phyloP scores from a whole-genome alignment of 2,329 filamentous ascomycete species.

The Aspergillus aculeatus region DNA sequence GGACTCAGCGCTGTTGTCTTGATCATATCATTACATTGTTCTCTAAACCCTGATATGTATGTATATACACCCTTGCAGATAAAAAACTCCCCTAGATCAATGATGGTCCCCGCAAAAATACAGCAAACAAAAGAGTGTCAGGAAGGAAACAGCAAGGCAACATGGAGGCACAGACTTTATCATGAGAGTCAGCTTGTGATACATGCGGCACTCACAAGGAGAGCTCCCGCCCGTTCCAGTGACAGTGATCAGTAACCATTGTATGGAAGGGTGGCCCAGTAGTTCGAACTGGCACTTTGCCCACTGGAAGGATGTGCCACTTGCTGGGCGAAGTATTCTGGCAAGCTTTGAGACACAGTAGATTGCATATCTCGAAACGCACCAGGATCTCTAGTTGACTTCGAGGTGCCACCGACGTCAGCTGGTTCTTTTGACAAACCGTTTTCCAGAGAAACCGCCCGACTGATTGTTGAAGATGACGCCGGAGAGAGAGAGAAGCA shows the following conservation, averaged over 20 bases:
- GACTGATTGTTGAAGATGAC: slow-evolving; percentile 17
- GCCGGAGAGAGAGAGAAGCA: slow-evolving; percentile 18
- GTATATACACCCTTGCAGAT: not conserved
- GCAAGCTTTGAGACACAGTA: slow-evolving; percentile 10
- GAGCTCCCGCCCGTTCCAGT: not conserved
- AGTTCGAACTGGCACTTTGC: slow-evolving; percentile 9
- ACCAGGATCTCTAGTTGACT: slow-evolving; percentile 4
- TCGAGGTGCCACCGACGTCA: slow-evolving; percentile 13
- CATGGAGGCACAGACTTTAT: not conserved
- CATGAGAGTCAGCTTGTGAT: not conserved
- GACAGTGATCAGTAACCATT: slow-evolving; percentile 11
- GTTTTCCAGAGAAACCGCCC: slow-evolving; percentile 21
- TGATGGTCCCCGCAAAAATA: not conserved
- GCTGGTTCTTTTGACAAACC: slow-evolving; percentile 17
- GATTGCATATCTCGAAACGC: slow-evolving; percentile 11
- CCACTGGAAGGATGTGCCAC: slow-evolving; percentile 9
- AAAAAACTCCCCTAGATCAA: not conserved
- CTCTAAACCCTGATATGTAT: not conserved
- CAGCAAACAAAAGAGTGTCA: not conserved
- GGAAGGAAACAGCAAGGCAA: not conserved
- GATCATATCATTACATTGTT: not conserved
- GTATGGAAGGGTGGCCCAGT: slow-evolving; percentile 19
- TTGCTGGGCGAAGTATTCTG: slow-evolving; percentile 22
- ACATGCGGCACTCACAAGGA: not conserved
- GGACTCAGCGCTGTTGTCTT: too few relatives aligned